Base-by-base conservation (phyloP, 2,329 filamentous ascomycete genomes). In the Lachnellula willkommii region DNA sequence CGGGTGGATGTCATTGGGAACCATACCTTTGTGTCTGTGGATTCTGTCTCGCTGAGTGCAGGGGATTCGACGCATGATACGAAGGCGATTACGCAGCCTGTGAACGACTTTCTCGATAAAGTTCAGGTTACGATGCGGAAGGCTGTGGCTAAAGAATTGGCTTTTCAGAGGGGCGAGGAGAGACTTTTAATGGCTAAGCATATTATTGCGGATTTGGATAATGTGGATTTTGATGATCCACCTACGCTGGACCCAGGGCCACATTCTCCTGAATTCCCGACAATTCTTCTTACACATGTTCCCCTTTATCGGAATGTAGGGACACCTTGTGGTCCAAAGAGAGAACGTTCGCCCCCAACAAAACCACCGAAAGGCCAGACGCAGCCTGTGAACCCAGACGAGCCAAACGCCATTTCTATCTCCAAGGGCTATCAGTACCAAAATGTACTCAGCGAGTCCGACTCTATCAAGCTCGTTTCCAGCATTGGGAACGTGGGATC, bases 21-120 rank as follows among this genome's bases (percentile, higher is more conserved):
- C 68, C 94, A 99, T 70, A 95, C 90, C 0, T 91, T 99, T 69
- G 89, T 99, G 20, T 95, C 90, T 0, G 80, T 99, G 7, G 94
- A 99, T 69, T 83, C 87, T 0, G 86, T 96, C 4, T 96, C 92
- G 0, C 73, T 97, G 65, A 95, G 90, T 67, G 93, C 94, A 3
- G 79, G 70, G 46, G 76, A 76, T 2, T 82, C 81, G 2, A 69
- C 75, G 48, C 75, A 77, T 39, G 73, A 77, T 50, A 70, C 72
- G 5, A 72, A 80, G 51, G 79, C 83, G 40, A 87, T 97, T 17
- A 96, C 89, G 77, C 79, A 79, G 24, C 90, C 92, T 0, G 82
- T 88, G 0, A 79, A 88, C 61, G 80, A 89, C 5, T 97, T 96
- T 61, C 74, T 99, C 37, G 77, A 87, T 17, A 75, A 78, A 0